phyloP scores from a whole-genome alignment of 2,329 filamentous ascomycete genomes.

The Botrytis paeoniae region DNA sequence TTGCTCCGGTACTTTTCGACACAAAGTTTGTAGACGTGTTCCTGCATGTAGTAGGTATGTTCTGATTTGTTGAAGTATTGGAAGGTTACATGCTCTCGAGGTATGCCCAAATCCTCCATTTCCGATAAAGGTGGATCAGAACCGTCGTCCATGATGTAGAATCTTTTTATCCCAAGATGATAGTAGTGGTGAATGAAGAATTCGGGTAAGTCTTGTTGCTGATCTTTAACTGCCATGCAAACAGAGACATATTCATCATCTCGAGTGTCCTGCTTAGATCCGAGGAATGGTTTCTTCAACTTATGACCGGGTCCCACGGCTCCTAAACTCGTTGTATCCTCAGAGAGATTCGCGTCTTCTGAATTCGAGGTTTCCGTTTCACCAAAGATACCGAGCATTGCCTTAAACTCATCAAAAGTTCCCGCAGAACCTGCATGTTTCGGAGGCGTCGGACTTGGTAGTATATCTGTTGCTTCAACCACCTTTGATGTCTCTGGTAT shows the following conservation, averaged over 20 bases:
- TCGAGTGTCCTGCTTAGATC: constrained; percentile 14
- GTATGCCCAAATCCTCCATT: constrained; percentile 26
- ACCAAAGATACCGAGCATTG: constrained; percentile 11
- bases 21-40: constrained; percentile 29
- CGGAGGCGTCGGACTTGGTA: neutral
- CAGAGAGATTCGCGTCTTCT: neutral
- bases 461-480: neutral
- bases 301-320: neutral
- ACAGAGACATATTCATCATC: constrained; percentile 31
- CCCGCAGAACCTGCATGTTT: constrained; percentile 8
- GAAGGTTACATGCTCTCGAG: constrained; percentile 27
- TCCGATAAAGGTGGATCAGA: constrained; percentile 29
- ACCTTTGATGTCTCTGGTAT: neutral
- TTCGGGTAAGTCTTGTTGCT: constrained; percentile 31
- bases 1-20: constrained; percentile 27
- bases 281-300: constrained; percentile 8
- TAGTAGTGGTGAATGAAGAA: constrained; percentile 35
- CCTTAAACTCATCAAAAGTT: constrained; percentile 20
- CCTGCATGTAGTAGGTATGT: constrained; percentile 22
- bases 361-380: neutral
- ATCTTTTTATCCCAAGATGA: constrained; percentile 31
- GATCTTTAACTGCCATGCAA: constrained; percentile 33
- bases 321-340: neutral
- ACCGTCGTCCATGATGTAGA: constrained; percentile 37
- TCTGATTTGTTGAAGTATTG: constrained; percentile 24